Conservation (phyloP, 352 stramenopile species). For the Pythium myriotylum region DNA sequence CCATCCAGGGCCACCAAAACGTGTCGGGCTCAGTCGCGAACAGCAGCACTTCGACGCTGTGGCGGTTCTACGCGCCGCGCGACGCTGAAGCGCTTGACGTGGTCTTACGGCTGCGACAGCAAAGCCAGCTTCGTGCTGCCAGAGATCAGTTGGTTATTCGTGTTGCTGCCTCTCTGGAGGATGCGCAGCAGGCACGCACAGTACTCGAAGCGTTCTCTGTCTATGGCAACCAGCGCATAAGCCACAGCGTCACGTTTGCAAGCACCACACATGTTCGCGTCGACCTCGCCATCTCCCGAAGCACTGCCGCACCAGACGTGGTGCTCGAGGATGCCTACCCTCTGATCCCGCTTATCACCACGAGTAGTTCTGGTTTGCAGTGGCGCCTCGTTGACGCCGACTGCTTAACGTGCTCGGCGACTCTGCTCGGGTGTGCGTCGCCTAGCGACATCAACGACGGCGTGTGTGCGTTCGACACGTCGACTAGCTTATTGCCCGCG, state of each 20-base stretch:
- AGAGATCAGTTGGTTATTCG: constrained; percentile 39
- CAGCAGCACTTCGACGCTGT: constrained; percentile 14
- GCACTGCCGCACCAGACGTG: constrained; percentile 21
- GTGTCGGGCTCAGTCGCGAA: background rate
- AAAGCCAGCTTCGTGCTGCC: constrained; percentile 29
- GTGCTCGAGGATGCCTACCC: constrained; percentile 31
- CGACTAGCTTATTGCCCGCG: constrained; percentile 2
- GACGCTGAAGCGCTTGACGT: constrained; percentile 22
- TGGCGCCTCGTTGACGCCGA: constrained; percentile 7
- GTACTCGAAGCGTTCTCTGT: constrained; percentile 32
- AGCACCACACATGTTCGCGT: constrained; percentile 25
- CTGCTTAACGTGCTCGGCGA: constrained; percentile 13
- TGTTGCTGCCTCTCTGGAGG: constrained; percentile 15
- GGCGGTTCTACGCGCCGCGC: constrained; percentile 28
- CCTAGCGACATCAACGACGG: constrained; percentile 9
- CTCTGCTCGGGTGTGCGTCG: constrained; percentile 13
- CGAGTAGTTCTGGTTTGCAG: background rate
- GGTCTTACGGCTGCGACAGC: constrained; percentile 37
- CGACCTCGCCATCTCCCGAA: constrained; percentile 26
- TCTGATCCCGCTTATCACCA: constrained; percentile 5
- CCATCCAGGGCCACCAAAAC: constrained; percentile 21
- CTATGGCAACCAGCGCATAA: constrained; percentile 35
- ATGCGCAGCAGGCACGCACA: constrained; percentile 6
- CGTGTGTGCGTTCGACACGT: constrained; percentile 17
- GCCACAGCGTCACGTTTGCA: constrained; percentile 13